phyloP scores from a whole-genome alignment of 108 stramenopile species.

The Cyclotella choctawhatcheeana region DNA sequence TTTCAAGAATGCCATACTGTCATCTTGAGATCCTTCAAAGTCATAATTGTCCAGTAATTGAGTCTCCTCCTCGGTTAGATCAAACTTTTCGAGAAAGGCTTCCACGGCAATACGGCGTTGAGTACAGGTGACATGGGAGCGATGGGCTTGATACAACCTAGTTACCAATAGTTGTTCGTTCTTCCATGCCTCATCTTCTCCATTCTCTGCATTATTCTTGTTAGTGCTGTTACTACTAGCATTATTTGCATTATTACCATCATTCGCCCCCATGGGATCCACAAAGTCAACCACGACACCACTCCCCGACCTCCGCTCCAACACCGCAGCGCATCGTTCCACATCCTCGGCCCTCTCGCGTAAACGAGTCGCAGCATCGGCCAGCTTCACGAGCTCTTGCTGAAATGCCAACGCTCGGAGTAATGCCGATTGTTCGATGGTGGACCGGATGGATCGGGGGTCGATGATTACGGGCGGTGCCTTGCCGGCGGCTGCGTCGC shows the following conservation, averaged over 20 bases:
- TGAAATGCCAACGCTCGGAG: constrained; percentile 78
- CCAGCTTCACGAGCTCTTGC: constrained; percentile 59
- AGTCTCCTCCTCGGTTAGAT: constrained; percentile 80
- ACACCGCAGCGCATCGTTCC: constrained; percentile 60
- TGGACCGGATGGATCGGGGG: constrained; percentile 74
- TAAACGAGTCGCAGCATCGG: constrained; percentile 56
- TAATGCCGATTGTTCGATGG: constrained; percentile 85
- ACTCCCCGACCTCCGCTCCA: constrained; percentile 31
- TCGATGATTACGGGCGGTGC: constrained; percentile 49
- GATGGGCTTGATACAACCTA: constrained; percentile 56
- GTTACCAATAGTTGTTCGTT: constrained; percentile 64
- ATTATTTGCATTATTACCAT: not conserved
- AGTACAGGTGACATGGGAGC: constrained; percentile 50
- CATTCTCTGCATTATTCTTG: not conserved
- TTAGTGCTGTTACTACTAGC: not conserved
- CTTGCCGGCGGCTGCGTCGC: not conserved
- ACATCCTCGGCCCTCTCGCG: constrained; percentile 60
- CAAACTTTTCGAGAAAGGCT: constrained; percentile 84
- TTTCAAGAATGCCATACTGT: constrained; percentile 70
- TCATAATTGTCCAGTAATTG: constrained; percentile 74
- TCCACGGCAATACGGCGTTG: constrained; percentile 66
- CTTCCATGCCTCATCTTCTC: constrained; percentile 53
- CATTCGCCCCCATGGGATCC: too few relatives aligned
- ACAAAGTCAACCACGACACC: constrained; percentile 1
- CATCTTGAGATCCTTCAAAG: constrained; percentile 69